Base-by-base conservation (phyloP, 139 green algal species). In the Chlamydomonas incerta region DNA sequence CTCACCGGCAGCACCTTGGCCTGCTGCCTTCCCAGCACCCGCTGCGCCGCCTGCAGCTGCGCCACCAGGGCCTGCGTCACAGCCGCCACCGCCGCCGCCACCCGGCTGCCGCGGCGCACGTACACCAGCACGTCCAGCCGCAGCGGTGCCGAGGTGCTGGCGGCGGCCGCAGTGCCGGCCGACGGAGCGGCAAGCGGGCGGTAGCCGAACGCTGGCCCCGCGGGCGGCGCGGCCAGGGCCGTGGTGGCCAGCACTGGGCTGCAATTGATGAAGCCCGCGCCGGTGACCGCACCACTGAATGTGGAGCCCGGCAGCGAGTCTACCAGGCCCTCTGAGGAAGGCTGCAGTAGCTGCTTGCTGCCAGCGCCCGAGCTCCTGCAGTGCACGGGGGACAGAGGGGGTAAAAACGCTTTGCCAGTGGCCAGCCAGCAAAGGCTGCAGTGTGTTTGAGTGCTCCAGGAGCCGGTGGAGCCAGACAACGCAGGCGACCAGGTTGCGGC, bases 91-190 rank as follows among this genome's bases (percentile, higher is more conserved):
- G 79, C 79, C 46, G 13, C 14, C 15, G 47, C 60, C 0, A 81
- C 46, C 1, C 57, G 67, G 63, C 73, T 85, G 60, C 21, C 29
- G 0, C 28, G 37, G 0, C 86, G 90, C 55, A 84, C 79, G 62
- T 89, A 91, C 57, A 63, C 80, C 35, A 93, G 77, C n/a, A 84
- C 86, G 77, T 93, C 90, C 66, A 93, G 37, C 55, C 63, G 65
- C 8, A 93, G 34, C 33, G 63, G 24, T 24, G 65, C 31, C 2
- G n/a, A 57, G 14, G 14, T 55, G 31, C 65, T 68, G 8, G 46
- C 79, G 23, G 63, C 23, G 11, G 63, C n/a, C 23, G 63, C 10
- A 8, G 28, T 41, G n/a, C 14, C 13, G 63, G 21, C 47, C 21
- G n/a, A 35, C n/a, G 63, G 46, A 0, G 28, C 28, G 2, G 3